These are phyloP conservation scores for Adenanthera pavonina DNA, from an alignment of 306 rosid species.

Conservation along the genomic window DNA sequence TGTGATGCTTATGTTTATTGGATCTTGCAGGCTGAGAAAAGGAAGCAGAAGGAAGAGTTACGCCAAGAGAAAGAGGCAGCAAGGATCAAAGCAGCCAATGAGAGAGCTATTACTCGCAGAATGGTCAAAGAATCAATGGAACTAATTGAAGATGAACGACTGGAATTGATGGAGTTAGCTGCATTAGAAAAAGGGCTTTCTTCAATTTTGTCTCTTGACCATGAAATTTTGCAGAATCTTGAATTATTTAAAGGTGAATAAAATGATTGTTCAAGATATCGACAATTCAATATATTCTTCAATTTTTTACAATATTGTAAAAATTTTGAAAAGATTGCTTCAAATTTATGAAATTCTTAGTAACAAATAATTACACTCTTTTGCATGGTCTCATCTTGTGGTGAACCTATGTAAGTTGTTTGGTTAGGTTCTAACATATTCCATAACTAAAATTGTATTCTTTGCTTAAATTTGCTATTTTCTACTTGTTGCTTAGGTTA, in stretches of 20 bases:
- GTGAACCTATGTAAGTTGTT: neutral
- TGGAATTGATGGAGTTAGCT: slow-evolving; percentile 85
- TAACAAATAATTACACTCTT: neutral
- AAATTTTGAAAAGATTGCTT: slow-evolving; percentile 5
- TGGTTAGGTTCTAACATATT: neutral
- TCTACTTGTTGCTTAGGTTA: slow-evolving; percentile 26
- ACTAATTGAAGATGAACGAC: slow-evolving; percentile 75
- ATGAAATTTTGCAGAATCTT: slow-evolving; percentile 67
- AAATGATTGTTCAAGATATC: slow-evolving; percentile 7
- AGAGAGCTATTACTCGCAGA: slow-evolving; percentile 74
- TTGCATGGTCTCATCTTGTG: slow-evolving; percentile 14
- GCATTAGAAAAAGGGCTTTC: slow-evolving; percentile 69
- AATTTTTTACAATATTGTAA: neutral
- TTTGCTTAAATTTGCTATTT: slow-evolving; percentile 10
- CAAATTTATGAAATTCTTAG: neutral
- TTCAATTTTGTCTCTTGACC: slow-evolving; percentile 65
- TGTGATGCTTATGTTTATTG: slow-evolving; percentile 34
- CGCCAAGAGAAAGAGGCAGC: slow-evolving; percentile 74
- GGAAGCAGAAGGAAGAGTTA: slow-evolving; percentile 74
- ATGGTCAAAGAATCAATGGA: slow-evolving; percentile 73
- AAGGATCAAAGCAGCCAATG: slow-evolving; percentile 74
- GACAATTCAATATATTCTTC: neutral
- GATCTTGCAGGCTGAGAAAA: slow-evolving; percentile 63
- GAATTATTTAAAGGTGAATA: slow-evolving; percentile 62
- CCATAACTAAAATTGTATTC: neutral